phyloP scores from a whole-genome alignment of 2,329 filamentous ascomycete genomes.

The Hypomyces perniciosus region DNA sequence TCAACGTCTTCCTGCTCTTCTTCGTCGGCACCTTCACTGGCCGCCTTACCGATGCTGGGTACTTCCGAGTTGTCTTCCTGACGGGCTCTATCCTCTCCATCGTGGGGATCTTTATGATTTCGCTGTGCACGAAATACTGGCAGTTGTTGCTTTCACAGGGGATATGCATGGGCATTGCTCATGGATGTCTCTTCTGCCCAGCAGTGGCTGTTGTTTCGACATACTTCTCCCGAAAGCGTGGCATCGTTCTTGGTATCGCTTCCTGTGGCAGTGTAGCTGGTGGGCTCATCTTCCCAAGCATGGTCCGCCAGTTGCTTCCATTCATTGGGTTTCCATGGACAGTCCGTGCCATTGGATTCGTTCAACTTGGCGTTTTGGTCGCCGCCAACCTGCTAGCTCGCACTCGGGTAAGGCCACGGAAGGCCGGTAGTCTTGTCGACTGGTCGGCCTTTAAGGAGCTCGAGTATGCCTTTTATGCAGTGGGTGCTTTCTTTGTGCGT shows the following conservation, averaged over 20 bases:
- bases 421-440: slow-evolving; percentile 37
- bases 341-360: slow-evolving; percentile 54
- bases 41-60: slow-evolving; percentile 48
- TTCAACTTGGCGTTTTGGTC: slow-evolving; percentile 41
- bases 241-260: slow-evolving; percentile 55
- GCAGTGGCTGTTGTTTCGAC: slow-evolving; percentile 59
- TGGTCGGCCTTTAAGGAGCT: slow-evolving; percentile 39
- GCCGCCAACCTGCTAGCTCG: slow-evolving; percentile 34
- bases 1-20: slow-evolving; percentile 50
- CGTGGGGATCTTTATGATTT: slow-evolving; percentile 44
- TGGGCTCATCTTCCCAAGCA: slow-evolving; percentile 49
- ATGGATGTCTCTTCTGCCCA: slow-evolving; percentile 59
- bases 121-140: slow-evolving; percentile 44
- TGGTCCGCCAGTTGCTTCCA: slow-evolving; percentile 24
- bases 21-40: slow-evolving; percentile 50
- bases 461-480: slow-evolving; percentile 38
- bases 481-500: slow-evolving; percentile 25
- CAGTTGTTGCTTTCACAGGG: slow-evolving; percentile 53
- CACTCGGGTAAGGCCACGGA: slow-evolving; percentile 37
- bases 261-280: slow-evolving; percentile 56
- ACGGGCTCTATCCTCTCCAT: slow-evolving; percentile 36
- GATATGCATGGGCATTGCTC: slow-evolving; percentile 51
- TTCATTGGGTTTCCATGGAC: slow-evolving; percentile 40
- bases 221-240: slow-evolving; percentile 54
- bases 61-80: slow-evolving; percentile 39